These are phyloP conservation scores for Lactifluus hygrophoroides DNA, from an alignment of 768 basidiomycete species.

Conservation along the genomic window DNA sequence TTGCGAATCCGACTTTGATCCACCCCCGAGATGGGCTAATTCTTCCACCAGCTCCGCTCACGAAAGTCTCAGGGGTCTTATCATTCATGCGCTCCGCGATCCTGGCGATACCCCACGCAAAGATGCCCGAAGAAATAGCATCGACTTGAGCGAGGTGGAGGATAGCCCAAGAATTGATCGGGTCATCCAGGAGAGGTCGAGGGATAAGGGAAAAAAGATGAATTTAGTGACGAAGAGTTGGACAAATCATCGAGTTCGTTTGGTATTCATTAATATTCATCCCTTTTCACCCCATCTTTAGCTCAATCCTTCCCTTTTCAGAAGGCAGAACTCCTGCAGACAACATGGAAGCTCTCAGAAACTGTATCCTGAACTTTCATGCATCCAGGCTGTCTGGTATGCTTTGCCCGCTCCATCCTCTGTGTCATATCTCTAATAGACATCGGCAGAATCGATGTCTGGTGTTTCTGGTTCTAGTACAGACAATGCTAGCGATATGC, in stretches of 20 bases:
- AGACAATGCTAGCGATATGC: slow-evolving; percentile 13
- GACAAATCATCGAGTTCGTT: slow-evolving; percentile 17
- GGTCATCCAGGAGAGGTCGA: slow-evolving; percentile 16
- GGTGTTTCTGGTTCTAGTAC: slow-evolving; percentile 9
- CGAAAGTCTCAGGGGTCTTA: slow-evolving; percentile 15
- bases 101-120: slow-evolving; percentile 13
- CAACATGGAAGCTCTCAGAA: slow-evolving; percentile 15
- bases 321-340: slow-evolving; percentile 2
- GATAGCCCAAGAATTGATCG: slow-evolving; percentile 19
- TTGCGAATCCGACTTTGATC: slow-evolving; percentile 20
- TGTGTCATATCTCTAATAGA: background rate
- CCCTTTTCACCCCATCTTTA: background rate
- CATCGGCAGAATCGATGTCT: slow-evolving; percentile 10
- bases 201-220: slow-evolving; percentile 17
- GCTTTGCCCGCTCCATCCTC: background rate
- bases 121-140: slow-evolving; percentile 17
- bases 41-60: slow-evolving; percentile 6
- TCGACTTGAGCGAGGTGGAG: slow-evolving; percentile 21
- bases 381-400: slow-evolving; percentile 6
- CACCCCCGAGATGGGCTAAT: slow-evolving; percentile 16
- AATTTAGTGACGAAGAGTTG: slow-evolving; percentile 19
- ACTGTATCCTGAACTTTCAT: slow-evolving; percentile 5
- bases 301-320: background rate
- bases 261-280: slow-evolving; percentile 4
- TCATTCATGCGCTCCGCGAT: slow-evolving; percentile 16